Conservation (phyloP, 192 early-diverging fungal species). For the Coemansia sp. region DNA sequence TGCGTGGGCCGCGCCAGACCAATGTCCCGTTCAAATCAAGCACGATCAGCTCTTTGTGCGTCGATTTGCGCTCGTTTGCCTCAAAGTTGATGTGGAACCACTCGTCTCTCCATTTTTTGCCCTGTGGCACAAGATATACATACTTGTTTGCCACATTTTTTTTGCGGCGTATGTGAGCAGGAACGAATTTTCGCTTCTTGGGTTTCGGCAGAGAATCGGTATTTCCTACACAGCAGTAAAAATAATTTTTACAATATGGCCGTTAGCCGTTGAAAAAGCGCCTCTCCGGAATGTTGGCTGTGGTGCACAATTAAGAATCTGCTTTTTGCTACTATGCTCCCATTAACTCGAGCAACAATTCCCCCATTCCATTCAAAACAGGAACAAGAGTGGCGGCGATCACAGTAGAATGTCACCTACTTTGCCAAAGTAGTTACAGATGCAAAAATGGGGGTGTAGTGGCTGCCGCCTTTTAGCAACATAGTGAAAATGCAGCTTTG, state of each 20-base stretch:
- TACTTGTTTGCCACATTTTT: background rate
- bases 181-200: slow-evolving; percentile 19
- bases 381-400: background rate
- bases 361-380: background rate
- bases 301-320: background rate
- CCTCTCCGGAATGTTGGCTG: background rate
- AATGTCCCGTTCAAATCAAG: slow-evolving; percentile 74
- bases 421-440: too few species aligned
- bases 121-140: slow-evolving; percentile 7
- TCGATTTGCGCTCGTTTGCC: slow-evolving; percentile 25
- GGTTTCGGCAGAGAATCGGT: background rate
- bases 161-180: slow-evolving; percentile 17
- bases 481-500: background rate
- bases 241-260: background rate
- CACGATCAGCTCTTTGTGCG: slow-evolving; percentile 57
- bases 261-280: background rate
- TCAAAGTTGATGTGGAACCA: slow-evolving; percentile 17
- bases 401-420: background rate
- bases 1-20: slow-evolving; percentile 44
- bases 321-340: background rate
- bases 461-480: background rate
- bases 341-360: background rate
- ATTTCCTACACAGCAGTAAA: background rate
- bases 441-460: background rate
- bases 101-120: slow-evolving; percentile 19